Conservation (phyloP, 805 yeast genomes). For the Candida gorgasii region DNA sequence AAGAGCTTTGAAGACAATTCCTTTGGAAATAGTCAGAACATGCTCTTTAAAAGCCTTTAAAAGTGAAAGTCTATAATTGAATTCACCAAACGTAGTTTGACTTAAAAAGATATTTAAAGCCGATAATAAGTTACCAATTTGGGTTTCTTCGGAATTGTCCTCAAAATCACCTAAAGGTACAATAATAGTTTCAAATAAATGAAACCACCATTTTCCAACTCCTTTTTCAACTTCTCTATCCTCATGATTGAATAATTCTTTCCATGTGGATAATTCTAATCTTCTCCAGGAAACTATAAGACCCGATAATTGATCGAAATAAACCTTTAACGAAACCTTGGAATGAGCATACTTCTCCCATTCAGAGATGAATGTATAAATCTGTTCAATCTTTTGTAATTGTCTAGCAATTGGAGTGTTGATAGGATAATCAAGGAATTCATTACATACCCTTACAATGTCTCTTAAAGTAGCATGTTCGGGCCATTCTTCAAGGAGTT, state of each 20-base stretch:
- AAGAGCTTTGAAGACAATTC: constrained; percentile 41
- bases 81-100: constrained; percentile 78
- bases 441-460: constrained; percentile 61
- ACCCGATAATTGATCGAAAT: constrained; percentile 58
- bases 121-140: constrained; percentile 32
- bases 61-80: constrained; percentile 54
- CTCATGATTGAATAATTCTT: constrained; percentile 67
- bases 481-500: constrained; percentile 75
- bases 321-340: constrained; percentile 61
- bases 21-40: no score
- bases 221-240: constrained; percentile 46
- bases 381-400: constrained; percentile 81
- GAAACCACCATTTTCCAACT: constrained; percentile 88
- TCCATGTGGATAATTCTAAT: constrained; percentile 86
- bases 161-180: constrained; percentile 50
- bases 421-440: constrained; percentile 62
- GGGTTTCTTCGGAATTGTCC: constrained; percentile 26
- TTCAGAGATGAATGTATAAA: constrained; percentile 78
- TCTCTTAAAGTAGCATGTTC: constrained; percentile 89
- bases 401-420: constrained; percentile 74
- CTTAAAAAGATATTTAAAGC: constrained; percentile 77
- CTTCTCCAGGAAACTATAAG: constrained; percentile 90
- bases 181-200: constrained; percentile 79
- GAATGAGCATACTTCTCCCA: constrained; percentile 93
- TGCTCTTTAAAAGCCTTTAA: constrained; percentile 67